Evolutionary conservation across 352 stramenopile species (phyloP).

Genomic region (Globisporangium alternatum): DNA sequence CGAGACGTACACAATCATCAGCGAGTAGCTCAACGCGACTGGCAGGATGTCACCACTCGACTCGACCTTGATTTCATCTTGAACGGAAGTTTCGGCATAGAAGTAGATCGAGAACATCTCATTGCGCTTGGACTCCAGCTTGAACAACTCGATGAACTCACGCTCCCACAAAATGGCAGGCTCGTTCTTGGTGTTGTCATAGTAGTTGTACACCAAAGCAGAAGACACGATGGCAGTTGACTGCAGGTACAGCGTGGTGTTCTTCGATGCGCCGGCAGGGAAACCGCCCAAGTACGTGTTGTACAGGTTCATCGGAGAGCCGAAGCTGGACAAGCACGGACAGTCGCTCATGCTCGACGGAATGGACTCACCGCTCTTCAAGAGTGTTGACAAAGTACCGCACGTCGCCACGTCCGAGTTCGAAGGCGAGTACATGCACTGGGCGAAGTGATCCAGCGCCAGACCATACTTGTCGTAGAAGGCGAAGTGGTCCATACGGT

Average conservation of each 20-base stretch:
- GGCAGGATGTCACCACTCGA: constrained; percentile 47
- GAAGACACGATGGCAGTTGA: constrained; percentile 46
- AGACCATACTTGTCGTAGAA: constrained; percentile 50
- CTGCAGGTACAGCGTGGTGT: constrained; percentile 52
- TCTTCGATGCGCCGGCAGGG: constrained; percentile 39
- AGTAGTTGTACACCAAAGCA: constrained; percentile 64
- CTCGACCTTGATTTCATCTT: constrained; percentile 58
- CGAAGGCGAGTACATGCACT: constrained; percentile 53
- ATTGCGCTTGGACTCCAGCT: constrained; percentile 37
- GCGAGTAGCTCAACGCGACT: constrained; percentile 47
- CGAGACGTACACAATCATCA: constrained; percentile 72
- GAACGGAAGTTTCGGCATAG: constrained; percentile 53
- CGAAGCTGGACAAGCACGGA: constrained; percentile 54
- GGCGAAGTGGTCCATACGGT: constrained; percentile 52
- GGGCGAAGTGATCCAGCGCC: constrained; percentile 52
- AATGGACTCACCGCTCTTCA: constrained; percentile 37
- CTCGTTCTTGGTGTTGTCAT: constrained; percentile 41
- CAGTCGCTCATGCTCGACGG: constrained; percentile 59
- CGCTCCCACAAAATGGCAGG: constrained; percentile 55
- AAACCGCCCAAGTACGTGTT: constrained; percentile 62
- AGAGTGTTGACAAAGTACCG: constrained; percentile 30
- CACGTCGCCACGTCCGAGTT: constrained; percentile 51
- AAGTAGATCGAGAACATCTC: constrained; percentile 54
- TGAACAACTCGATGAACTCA: constrained; percentile 53
- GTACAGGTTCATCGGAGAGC: constrained; percentile 68